A percentile compares a stretch with the other conserved stretches of the same genome.
These are phyloP conservation scores for Knoxdaviesia capensis DNA, from an alignment of 2,329 filamentous ascomycete species.

Conservation along the genomic window DNA sequence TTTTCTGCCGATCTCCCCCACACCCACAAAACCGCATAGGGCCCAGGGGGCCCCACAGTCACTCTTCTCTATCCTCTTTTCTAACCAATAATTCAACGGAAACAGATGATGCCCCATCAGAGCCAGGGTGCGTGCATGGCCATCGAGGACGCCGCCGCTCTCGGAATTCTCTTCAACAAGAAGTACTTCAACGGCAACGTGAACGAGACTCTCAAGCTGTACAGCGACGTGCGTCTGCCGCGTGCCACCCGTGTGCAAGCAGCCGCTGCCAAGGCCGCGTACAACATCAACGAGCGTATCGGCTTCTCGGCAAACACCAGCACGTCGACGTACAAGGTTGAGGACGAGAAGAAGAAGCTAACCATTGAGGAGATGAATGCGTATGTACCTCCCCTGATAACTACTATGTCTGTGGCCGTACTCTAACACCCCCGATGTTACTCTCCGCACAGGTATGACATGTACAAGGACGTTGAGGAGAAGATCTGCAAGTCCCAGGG, in stretches of 20 bases:
- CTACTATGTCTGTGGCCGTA: background rate
- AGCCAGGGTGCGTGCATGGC: constrained; percentile 51
- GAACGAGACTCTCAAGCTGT: constrained; percentile 23
- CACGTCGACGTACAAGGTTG: constrained; percentile 36
- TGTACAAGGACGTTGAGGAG: constrained; percentile 35
- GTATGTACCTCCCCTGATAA: constrained; percentile 16
- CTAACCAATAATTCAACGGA: no score
- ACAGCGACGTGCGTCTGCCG: constrained; percentile 31
- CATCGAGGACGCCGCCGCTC: constrained; percentile 42
- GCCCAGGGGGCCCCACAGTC: no score
- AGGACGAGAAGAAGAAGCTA: constrained; percentile 37
- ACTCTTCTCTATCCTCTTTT: background rate
- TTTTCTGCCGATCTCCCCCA: constrained; percentile 33
- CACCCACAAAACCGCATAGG: constrained; percentile 24
- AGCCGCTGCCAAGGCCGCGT: constrained; percentile 33
- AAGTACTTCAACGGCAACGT: constrained; percentile 25
- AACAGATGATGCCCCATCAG: constrained; percentile 48
- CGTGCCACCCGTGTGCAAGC: constrained; percentile 34
- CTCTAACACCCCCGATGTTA: rapidly evolving
- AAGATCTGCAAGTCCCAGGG: constrained; percentile 17
- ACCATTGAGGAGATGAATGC: constrained; percentile 53
- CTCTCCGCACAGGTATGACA: constrained; percentile 27
- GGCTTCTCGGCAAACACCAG: constrained; percentile 42
- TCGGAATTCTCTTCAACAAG: constrained; percentile 39
- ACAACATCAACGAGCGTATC: constrained; percentile 45